These are phyloP conservation scores for Schizothecium vesticola DNA, from an alignment of 495 filamentous ascomycete species.

Conservation along the genomic window DNA sequence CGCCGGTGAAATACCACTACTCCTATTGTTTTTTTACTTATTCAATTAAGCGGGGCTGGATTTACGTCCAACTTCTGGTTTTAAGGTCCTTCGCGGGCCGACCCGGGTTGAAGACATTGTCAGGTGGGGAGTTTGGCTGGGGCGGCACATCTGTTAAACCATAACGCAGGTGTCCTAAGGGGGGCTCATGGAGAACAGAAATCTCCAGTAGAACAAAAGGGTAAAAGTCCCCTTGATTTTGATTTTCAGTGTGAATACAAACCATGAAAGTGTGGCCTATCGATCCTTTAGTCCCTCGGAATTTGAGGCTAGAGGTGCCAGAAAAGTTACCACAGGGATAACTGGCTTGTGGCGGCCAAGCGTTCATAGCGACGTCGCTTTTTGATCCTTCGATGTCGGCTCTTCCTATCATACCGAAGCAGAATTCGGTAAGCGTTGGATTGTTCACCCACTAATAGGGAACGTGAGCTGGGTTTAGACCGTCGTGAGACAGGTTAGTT, in stretches of 20 bases:
- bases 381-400: conserved; percentile 50
- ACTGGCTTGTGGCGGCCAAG: conserved; percentile 53
- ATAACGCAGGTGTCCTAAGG: conserved; percentile 64
- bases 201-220: conserved; percentile 74
- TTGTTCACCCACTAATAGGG: conserved; percentile 47
- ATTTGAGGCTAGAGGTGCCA: conserved; percentile 72
- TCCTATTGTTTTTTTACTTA: conserved; percentile 75
- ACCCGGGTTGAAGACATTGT: conserved; percentile 70
- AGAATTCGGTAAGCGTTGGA: conserved; percentile 55
- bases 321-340: conserved; percentile 71
- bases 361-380: conserved; percentile 42
- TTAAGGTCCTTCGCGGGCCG: conserved; percentile 60
- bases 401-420: conserved; percentile 51
- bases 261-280: conserved; percentile 72
- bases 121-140: conserved; percentile 66
- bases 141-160: conserved; percentile 65
- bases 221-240: conserved; percentile 75
- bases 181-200: conserved; percentile 70
- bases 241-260: conserved; percentile 76
- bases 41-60: conserved; percentile 67
- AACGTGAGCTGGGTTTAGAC: conserved; percentile 54
- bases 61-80: conserved; percentile 63
- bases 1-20: conserved; percentile 68
- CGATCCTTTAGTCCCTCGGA: conserved; percentile 71
- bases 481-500: conserved; percentile 50